Base-by-base conservation (phyloP, 345 rosid species). In the Linum lewisii region DNA sequence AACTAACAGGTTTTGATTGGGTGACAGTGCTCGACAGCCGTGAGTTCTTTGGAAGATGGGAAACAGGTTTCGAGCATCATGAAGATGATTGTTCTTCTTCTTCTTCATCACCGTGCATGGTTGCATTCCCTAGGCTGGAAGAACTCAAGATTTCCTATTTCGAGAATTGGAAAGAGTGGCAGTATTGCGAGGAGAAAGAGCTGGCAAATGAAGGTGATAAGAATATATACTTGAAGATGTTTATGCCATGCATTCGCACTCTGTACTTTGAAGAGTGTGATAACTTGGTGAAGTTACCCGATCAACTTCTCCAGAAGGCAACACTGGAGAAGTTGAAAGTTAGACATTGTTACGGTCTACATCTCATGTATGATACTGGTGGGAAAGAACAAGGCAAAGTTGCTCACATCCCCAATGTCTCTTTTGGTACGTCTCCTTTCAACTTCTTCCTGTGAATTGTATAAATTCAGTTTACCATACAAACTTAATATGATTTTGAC, bases 141-240 rank as follows among this genome's bases (percentile, higher is more conserved):
- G 25, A 16, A 26, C 68, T 69, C 7, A n/a, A 2, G 18, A 29
- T 70, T 49, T 5, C 4, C 15, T 0, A n/a, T 5, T 64, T 58
- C 69, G 11, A 22, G 23, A 21, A 25, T 1, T 24, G 60, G 66
- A 34, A 36, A 51, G 54, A 56, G 24, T 65, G 66, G 74, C n/a
- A n/a, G n/a, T n/a, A n/a, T n/a, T n/a, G n/a, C n/a, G 44, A 70
- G 10, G 38, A 11, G 38, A 5, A 11, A 11, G 38, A 34, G 1
- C 38, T 9, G 7, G 22, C 19, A 24, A 3, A 23, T 8, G 11
- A 3, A n/a, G n/a, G n/a, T n/a, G n/a, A n/a, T n/a, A n/a, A n/a
- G n/a, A n/a, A n/a, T n/a, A n/a, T n/a, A n/a, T n/a, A n/a, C n/a
- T n/a, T n/a, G n/a, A n/a, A n/a, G n/a, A n/a, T n/a, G 13, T 1